Conservation (phyloP, 441 rosid species). For the Melastoma candidum region DNA sequence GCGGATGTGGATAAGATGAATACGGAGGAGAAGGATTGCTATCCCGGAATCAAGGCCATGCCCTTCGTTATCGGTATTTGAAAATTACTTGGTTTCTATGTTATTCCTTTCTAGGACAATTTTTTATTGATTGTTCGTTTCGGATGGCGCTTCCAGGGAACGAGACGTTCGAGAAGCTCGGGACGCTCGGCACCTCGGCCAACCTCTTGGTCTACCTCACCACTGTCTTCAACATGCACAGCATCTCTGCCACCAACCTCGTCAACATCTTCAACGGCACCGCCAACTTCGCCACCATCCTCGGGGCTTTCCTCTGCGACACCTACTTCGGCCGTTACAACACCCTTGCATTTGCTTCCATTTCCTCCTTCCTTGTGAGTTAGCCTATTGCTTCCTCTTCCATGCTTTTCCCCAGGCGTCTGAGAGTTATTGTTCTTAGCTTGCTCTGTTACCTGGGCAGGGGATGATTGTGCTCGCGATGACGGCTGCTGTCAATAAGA, state of each 20-base stretch:
- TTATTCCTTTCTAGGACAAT: no score
- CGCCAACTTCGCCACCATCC: constrained; percentile 44
- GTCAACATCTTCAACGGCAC: constrained; percentile 57
- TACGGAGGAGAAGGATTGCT: no score
- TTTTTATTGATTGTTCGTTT: no score
- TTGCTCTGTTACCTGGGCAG: constrained; percentile 17
- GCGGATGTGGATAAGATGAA: no score
- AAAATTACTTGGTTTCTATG: no score
- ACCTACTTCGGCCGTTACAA: constrained; percentile 68
- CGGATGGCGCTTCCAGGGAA: constrained; percentile 31
- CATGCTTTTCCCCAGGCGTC: background rate
- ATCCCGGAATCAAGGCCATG: constrained; percentile 31
- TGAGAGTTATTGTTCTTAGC: background rate
- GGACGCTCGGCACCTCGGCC: constrained; percentile 48
- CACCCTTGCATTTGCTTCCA: constrained; percentile 43
- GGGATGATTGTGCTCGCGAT: constrained; percentile 46
- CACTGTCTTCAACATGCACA: constrained; percentile 53
- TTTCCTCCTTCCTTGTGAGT: constrained; percentile 50
- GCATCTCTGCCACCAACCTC: constrained; percentile 49
- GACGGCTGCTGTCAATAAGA: constrained; percentile 37
- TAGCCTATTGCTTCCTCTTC: background rate
- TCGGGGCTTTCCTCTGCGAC: constrained; percentile 59
- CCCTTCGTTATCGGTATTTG: constrained; percentile 24
- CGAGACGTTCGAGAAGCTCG: constrained; percentile 68
- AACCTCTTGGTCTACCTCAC: constrained; percentile 58